These are phyloP conservation scores for Magnaporthiopsis poae DNA, from an alignment of 2,329 filamentous ascomycete species.

Conservation along the genomic window DNA sequence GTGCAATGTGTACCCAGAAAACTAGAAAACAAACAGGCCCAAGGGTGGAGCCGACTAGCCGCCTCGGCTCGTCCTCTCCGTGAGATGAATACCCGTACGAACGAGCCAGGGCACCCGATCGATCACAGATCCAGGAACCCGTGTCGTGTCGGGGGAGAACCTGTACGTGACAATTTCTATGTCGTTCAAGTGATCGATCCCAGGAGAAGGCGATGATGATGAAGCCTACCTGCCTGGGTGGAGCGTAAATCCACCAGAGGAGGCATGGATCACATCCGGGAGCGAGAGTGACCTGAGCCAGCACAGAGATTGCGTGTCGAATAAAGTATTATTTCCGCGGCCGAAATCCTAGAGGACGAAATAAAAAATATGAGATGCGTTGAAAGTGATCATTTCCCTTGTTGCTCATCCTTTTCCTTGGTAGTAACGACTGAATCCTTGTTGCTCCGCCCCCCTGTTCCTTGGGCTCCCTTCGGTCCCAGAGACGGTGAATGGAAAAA, in stretches of 20 bases:
- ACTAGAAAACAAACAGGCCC: too few relatives aligned
- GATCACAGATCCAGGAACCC: not conserved
- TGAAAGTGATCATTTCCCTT: not conserved
- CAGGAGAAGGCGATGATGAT: not conserved
- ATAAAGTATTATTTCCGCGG: not conserved
- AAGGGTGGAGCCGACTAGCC: not conserved
- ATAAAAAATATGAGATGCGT: not conserved
- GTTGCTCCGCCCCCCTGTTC: not conserved
- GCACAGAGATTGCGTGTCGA: not conserved
- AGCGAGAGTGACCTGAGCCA: not conserved
- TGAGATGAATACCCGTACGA: not conserved
- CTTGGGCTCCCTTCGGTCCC: not conserved
- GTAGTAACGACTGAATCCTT: not conserved
- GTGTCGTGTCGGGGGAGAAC: not conserved
- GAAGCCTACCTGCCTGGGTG: too few relatives aligned
- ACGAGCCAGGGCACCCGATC: not conserved
- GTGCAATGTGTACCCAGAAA: too few relatives aligned
- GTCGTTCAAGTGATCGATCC: not conserved
- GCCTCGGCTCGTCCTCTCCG: not conserved
- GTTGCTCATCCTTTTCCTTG: not conserved
- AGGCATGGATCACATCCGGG: not conserved
- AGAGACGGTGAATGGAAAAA: not conserved
- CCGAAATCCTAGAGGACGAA: not conserved
- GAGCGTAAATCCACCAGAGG: not conserved
- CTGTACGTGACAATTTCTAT: not conserved